Conservation (phyloP, 257 asterid species). For the Knoxia roxburghii region DNA sequence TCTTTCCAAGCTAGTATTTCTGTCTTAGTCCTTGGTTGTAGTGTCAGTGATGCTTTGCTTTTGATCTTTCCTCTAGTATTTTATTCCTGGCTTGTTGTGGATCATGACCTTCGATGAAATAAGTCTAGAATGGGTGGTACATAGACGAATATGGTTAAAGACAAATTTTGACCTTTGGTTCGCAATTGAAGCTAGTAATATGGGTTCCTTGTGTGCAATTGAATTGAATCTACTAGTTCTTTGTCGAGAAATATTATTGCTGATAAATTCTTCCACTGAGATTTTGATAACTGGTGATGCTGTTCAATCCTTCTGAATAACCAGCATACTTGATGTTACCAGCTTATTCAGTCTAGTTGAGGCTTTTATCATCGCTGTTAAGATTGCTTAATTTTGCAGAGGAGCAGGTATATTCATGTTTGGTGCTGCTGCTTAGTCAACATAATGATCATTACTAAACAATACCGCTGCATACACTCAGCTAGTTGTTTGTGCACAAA, state of each 20-base stretch:
- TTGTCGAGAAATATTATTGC: neutral
- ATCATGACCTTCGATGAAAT: neutral
- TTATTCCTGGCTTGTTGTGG: neutral
- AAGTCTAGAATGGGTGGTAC: neutral
- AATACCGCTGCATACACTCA: constrained; percentile 88
- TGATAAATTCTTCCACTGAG: neutral
- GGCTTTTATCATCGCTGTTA: neutral
- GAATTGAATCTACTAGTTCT: neutral
- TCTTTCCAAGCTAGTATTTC: neutral
- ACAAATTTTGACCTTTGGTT: neutral
- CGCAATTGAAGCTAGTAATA: no score
- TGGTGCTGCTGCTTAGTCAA: constrained; percentile 33
- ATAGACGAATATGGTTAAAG: neutral
- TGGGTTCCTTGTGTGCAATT: no score
- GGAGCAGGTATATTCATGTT: constrained; percentile 4
- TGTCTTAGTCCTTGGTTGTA: neutral
- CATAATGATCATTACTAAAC: constrained; percentile 63
- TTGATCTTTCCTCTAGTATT: neutral
- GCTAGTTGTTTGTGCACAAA: constrained; percentile 72
- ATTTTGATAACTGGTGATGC: neutral
- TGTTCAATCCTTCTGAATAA: neutral
- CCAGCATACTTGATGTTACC: neutral
- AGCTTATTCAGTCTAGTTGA: neutral
- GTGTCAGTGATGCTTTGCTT: constrained; percentile 2
- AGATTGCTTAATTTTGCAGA: neutral